Base-by-base conservation (phyloP, 2,329 filamentous ascomycete species). In the Hymenoscyphus infarciens region DNA sequence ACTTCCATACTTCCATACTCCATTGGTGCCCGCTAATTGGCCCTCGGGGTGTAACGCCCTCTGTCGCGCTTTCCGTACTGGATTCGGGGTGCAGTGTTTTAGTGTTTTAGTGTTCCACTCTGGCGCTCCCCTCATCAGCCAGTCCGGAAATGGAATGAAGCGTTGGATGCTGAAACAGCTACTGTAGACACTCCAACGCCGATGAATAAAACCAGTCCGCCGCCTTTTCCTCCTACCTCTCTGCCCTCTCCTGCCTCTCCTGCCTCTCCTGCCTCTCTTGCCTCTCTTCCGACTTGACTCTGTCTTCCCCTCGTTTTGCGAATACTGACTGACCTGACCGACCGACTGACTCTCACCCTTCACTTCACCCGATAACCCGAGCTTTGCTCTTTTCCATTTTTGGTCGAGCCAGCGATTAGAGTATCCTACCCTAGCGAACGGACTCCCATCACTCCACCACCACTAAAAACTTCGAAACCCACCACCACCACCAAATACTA, bases 171-270 rank as follows among this genome's bases (percentile, higher is more conserved):
- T 69, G 68, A 69, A 69, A 69, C 68, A 64, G 55, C 67, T 69
- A 69, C 62, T 64, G 57, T 35, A 57, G 45, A 57, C 62, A 39
- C 60, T 58, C 57, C 61, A 54, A 56, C 10, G 8, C 33, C 33
- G 35, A 65, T 66, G 57, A 52, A 65, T 71, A 70, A 69, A 69
- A 68, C 69, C 66, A 68, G 67, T 68, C 67, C 68, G 67, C 68
- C 65, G 16, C n/a, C 16, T 49, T 25, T 7, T 49, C 54, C 35
- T 64, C 33, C 58, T 58, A 29, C 45, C 8, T 54, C 58, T 38
- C 52, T 56, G n/a, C 22, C 15, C 19, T 13, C 45, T 25, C 45
- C 8, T 52, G n/a, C 45, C 10, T 22, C n/a, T 27, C 8, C 16
- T 19, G 11, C 15, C n/a, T 11, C 45, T 22, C 45, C 7, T 27